Evolutionary conservation across 2,329 filamentous ascomycete species (phyloP).

Genomic region (Biscogniauxia sp.): DNA sequence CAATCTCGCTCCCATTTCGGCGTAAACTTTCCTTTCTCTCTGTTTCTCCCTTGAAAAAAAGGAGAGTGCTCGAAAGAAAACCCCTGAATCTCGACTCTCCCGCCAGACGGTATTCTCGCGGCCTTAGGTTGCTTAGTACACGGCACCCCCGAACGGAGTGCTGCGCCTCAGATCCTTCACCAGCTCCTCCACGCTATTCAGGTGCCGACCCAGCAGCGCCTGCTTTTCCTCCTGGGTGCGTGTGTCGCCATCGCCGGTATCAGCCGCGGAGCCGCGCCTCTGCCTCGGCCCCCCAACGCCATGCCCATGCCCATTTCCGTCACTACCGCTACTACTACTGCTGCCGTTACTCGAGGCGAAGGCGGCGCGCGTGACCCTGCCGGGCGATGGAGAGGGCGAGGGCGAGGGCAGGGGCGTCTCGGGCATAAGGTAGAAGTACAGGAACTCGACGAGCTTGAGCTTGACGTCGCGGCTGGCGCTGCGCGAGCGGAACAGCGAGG

Average conservation of each 20-base stretch:
- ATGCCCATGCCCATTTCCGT: too few species aligned
- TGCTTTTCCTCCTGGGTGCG: conserved; percentile 80
- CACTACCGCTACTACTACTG: conserved; percentile 12
- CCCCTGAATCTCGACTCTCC: too few species aligned
- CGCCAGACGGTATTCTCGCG: background rate
- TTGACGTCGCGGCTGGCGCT: conserved; percentile 86
- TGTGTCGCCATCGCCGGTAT: conserved; percentile 43
- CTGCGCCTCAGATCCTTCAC: conserved; percentile 80
- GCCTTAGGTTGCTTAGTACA: conserved; percentile 42
- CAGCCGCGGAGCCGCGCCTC: conserved; percentile 37
- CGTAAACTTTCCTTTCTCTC: background rate
- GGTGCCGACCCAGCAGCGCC: conserved; percentile 69
- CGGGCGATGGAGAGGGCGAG: conserved; percentile 51
- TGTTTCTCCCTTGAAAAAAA: background rate
- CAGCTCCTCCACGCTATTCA: conserved; percentile 80
- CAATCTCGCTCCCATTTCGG: background rate
- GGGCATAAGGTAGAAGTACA: conserved; percentile 98
- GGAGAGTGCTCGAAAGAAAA: too few species aligned
- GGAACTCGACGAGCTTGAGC: conserved; percentile 91
- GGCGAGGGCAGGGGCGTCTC: conserved; percentile 60
- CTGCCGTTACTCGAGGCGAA: conserved; percentile 40
- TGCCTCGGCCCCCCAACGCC: conserved; percentile 32
- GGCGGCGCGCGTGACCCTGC: conserved; percentile 65
- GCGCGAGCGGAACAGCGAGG: conserved; percentile 87
- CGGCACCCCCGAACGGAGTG: conserved; percentile 60